phyloP scores from a whole-genome alignment of 2,329 filamentous ascomycete genomes.

The Paecilomyces fulvus region DNA sequence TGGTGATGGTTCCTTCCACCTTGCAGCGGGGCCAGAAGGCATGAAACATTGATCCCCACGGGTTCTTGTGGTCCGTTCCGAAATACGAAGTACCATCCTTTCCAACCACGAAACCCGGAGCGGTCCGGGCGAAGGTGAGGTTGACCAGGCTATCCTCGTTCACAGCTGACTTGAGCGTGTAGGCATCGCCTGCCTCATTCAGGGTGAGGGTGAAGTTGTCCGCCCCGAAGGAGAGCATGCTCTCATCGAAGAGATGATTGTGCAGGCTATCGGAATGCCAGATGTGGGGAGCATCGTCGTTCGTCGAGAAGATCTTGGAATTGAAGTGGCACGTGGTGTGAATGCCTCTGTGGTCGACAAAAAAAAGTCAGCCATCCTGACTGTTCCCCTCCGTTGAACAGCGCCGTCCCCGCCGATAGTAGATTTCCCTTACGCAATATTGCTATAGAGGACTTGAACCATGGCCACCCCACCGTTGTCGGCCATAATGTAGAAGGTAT shows the following conservation, averaged over 20 bases:
- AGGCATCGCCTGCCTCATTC: constrained; percentile 71
- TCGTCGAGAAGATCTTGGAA: constrained; percentile 78
- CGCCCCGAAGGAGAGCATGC: constrained; percentile 75
- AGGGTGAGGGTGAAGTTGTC: constrained; percentile 78
- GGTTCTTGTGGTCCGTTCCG: constrained; percentile 74
- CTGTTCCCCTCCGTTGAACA: not conserved
- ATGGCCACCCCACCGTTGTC: constrained; percentile 70
- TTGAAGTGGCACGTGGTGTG: constrained; percentile 91
- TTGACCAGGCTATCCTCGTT: constrained; percentile 78
- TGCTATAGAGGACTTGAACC: constrained; percentile 93
- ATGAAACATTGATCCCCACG: constrained; percentile 90
- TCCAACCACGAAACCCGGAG: constrained; percentile 78
- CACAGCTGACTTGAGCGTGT: constrained; percentile 82
- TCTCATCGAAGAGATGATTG: constrained; percentile 76
- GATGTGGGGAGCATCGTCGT: constrained; percentile 61
- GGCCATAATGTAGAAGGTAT: constrained; percentile 83
- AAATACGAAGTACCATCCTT: constrained; percentile 76
- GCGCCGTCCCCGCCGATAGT: constrained; percentile 3
- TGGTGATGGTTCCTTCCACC: constrained; percentile 75
- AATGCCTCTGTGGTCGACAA: constrained; percentile 57
- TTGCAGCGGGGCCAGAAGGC: constrained; percentile 86
- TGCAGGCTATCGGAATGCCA: constrained; percentile 76
- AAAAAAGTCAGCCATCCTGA: constrained; percentile 4
- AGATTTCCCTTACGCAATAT: constrained; percentile 64
- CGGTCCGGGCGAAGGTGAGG: constrained; percentile 64